Percentiles rank a stretch among this genome's conserved stretches.
These are phyloP conservation scores for Colletotrichum siamense DNA, from an alignment of 2,329 filamentous ascomycete species.

Conservation along the genomic window DNA sequence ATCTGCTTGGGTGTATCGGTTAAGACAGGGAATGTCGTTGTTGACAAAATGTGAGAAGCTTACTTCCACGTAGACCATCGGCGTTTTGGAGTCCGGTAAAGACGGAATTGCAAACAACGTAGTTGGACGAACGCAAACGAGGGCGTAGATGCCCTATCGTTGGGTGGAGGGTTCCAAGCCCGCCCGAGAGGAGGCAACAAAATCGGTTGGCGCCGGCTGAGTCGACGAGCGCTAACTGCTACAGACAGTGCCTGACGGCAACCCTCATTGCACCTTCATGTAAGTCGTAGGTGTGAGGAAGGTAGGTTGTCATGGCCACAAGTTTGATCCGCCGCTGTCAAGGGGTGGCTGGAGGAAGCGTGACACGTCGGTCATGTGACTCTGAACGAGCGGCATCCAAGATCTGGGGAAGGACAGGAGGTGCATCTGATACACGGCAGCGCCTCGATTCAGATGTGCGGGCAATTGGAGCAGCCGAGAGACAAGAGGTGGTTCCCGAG, in stretches of 20 bases:
- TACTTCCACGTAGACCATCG: background rate
- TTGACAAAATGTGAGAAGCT: background rate
- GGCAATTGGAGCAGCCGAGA: background rate
- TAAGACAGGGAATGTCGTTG: background rate
- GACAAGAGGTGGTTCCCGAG: background rate
- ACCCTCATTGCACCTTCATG: background rate
- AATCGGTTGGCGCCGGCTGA: background rate
- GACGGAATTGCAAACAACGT: background rate
- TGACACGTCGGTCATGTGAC: conserved; percentile 10
- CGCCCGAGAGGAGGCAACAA: background rate
- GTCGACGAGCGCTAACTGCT: background rate
- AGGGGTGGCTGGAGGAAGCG: background rate
- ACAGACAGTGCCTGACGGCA: background rate
- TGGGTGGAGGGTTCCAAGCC: background rate
- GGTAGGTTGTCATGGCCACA: background rate
- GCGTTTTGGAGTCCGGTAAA: background rate
- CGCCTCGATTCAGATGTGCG: background rate
- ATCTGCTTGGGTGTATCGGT: background rate
- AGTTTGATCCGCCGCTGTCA: background rate
- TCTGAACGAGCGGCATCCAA: background rate
- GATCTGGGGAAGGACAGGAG: background rate
- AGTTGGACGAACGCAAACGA: background rate
- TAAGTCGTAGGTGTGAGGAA: background rate
- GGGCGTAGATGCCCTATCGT: background rate
- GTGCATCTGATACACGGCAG: background rate